These are phyloP conservation scores for Geotrichum fermentans DNA, from an alignment of 1,139 yeast genomes.

Conservation along the genomic window DNA sequence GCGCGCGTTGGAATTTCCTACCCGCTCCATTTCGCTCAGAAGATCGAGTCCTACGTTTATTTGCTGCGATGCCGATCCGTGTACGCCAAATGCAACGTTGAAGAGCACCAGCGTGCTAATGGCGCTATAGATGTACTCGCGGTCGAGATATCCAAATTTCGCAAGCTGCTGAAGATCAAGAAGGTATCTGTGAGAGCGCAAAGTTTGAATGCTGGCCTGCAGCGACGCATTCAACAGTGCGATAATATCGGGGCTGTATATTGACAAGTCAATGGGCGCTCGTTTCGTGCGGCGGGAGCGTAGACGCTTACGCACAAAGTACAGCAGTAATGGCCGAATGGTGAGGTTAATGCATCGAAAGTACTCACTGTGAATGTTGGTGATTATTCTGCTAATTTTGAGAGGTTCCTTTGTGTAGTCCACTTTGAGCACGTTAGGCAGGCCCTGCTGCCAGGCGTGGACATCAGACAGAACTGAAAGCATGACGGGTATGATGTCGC, in stretches of 20 bases:
- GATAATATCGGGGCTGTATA: constrained; percentile 64
- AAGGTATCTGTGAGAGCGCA: constrained; percentile 44
- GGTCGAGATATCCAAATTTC: constrained; percentile 81
- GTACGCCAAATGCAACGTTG: constrained; percentile 79
- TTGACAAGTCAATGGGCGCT: constrained; percentile 61
- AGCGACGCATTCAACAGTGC: constrained; percentile 72
- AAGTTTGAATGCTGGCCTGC: constrained; percentile 77
- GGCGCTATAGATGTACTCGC: constrained; percentile 78
- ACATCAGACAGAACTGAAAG: constrained; percentile 65
- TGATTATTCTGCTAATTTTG: constrained; percentile 55
- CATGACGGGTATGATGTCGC: constrained; percentile 70
- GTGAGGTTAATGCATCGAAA: constrained; percentile 82
- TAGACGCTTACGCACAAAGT: constrained; percentile 67
- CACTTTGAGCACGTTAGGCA: constrained; percentile 61
- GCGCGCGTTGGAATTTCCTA: constrained; percentile 8
- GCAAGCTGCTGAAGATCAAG: constrained; percentile 55
- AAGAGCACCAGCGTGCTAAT: constrained; percentile 72
- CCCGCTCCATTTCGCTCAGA: constrained; percentile 5
- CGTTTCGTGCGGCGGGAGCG: constrained; percentile 44
- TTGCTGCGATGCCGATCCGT: constrained; percentile 29
- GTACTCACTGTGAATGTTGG: constrained; percentile 78
- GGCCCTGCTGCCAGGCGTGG: constrained; percentile 62
- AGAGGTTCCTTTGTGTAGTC: constrained; percentile 56
- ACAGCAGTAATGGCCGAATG: constrained; percentile 73
- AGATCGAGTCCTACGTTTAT: constrained; percentile 10